Evolutionary conservation across 177 flowering plant genomes (phyloP), one percentile per base, ranked within the genome.

Genomic region (Telopea speciosissima): DNA sequence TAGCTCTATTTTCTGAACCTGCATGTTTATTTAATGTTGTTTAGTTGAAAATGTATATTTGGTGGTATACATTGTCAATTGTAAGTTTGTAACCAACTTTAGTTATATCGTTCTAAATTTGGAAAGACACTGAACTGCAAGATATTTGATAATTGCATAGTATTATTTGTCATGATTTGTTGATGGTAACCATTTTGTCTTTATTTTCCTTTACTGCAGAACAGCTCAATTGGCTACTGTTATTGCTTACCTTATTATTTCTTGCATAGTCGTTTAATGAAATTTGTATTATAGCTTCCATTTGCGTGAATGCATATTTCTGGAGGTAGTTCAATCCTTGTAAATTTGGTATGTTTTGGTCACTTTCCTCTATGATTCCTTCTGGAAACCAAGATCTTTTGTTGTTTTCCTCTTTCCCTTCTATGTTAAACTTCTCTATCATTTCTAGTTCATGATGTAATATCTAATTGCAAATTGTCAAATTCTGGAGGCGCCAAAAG

Each of bases 151-250:
- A 44, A 26, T 59, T 24, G 42, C 40, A 8, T 3, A 22, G 52
- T 22, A 36, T 54, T 68, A 8, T 45, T 45, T 45, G 54, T 67
- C 45, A 22, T 60, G 11, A 14, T 65, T 66, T 58, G 40, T 74
- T 66, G 61, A 66, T 45, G 22, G 40, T 49, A 66, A 31, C 70
- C 5, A 62, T 24, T 74, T 69, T 69, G 68, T 73, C 66, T 24
- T 63, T 56, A n/a, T 56, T 31, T 62, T 24, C 45, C 44, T 24
- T 22, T 31, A 22, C 22, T 49, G 28, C 12, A 16, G 62, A 17
- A 33, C 2, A 19, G 5, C 40, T 13, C 21, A 22, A 28, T 60
- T 45, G 54, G 54, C 54, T 45, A 11, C 19, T 13, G 1, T 45
- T 9, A 16, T 45, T 45, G 54, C n/a, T 56, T 21, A 5, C 8